Conservation (phyloP, 2,329 filamentous ascomycete genomes). For the Colletotrichum graminicola region DNA sequence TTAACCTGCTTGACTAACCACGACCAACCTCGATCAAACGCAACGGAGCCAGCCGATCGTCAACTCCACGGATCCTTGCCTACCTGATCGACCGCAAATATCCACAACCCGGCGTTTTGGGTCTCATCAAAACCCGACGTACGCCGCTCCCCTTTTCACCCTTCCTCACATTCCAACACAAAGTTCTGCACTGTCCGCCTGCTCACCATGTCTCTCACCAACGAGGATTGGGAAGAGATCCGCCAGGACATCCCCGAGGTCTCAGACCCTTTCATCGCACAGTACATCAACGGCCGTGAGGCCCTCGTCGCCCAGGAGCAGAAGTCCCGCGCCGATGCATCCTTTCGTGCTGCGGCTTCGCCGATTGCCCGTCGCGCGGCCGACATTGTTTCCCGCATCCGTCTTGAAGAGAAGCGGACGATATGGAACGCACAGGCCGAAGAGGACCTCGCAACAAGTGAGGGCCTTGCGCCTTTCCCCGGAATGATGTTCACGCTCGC, state of each 20-base stretch:
- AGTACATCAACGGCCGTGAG: slow-evolving; percentile 82
- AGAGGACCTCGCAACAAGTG: slow-evolving; percentile 70
- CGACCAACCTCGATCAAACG: background rate
- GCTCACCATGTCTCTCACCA: slow-evolving; percentile 56
- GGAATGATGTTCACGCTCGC: slow-evolving; percentile 89
- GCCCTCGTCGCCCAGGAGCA: slow-evolving; percentile 85
- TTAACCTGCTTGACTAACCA: no score
- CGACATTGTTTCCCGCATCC: slow-evolving; percentile 79
- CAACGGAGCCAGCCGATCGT: no score
- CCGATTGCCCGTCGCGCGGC: slow-evolving; percentile 79
- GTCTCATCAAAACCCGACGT: slow-evolving; percentile 7
- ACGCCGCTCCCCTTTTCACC: background rate
- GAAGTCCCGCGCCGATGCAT: slow-evolving; percentile 79
- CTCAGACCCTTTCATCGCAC: slow-evolving; percentile 82
- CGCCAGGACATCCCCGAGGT: slow-evolving; percentile 66
- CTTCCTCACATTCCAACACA: background rate
- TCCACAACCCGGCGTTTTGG: slow-evolving; percentile 11
- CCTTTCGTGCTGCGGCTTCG: slow-evolving; percentile 77
- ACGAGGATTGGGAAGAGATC: slow-evolving; percentile 72
- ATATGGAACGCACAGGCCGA: slow-evolving; percentile 78
- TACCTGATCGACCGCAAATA: slow-evolving; percentile 3
- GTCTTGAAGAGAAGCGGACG: slow-evolving; percentile 76
- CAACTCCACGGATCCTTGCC: slow-evolving; percentile 29
- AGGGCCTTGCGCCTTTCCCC: slow-evolving; percentile 73
- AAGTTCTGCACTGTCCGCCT: slow-evolving; percentile 6